Evolutionary conservation across 352 stramenopile genomes (phyloP).

Genomic region (Globisporangium solare): DNA sequence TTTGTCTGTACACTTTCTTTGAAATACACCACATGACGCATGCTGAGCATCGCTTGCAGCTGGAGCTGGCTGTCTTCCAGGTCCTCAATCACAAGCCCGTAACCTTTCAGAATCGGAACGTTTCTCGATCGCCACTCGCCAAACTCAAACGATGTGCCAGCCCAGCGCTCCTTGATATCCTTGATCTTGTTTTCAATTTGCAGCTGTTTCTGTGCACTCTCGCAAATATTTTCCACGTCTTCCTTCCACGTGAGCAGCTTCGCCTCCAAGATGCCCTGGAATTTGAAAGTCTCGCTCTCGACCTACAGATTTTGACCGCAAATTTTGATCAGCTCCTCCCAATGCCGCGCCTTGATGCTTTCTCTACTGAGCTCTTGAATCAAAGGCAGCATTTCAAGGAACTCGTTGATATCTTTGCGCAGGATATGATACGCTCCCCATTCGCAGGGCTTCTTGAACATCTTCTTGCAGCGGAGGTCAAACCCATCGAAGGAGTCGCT

Average conservation of each 20-base stretch:
- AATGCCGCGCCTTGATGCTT: conserved; percentile 86
- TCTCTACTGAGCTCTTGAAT: conserved; percentile 76
- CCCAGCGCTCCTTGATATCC: conserved; percentile 86
- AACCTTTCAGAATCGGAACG: conserved; percentile 70
- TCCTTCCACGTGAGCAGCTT: conserved; percentile 76
- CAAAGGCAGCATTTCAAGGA: conserved; percentile 81
- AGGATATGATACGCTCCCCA: conserved; percentile 82
- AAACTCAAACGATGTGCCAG: conserved; percentile 77
- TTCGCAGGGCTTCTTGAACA: conserved; percentile 82
- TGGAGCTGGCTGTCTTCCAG: conserved; percentile 87
- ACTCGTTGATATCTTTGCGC: conserved; percentile 75
- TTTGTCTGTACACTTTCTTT: conserved; percentile 76
- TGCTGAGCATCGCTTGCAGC: conserved; percentile 85
- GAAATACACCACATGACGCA: conserved; percentile 89
- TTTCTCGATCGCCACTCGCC: conserved; percentile 77
- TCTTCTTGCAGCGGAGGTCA: conserved; percentile 71
- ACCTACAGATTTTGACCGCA: conserved; percentile 48
- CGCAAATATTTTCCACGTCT: conserved; percentile 84
- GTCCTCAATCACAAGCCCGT: conserved; percentile 83
- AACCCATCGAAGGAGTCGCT: conserved; percentile 54
- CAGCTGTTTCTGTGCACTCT: conserved; percentile 88
- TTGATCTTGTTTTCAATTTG: conserved; percentile 87
- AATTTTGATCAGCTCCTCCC: conserved; percentile 70
- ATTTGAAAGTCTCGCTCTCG: conserved; percentile 73
- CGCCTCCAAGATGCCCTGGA: conserved; percentile 77